Evolutionary conservation across 2,329 filamentous ascomycete species (phyloP), one percentile per base, ranked within the genome.

Genomic region (Apiospora rasikravindrae): DNA sequence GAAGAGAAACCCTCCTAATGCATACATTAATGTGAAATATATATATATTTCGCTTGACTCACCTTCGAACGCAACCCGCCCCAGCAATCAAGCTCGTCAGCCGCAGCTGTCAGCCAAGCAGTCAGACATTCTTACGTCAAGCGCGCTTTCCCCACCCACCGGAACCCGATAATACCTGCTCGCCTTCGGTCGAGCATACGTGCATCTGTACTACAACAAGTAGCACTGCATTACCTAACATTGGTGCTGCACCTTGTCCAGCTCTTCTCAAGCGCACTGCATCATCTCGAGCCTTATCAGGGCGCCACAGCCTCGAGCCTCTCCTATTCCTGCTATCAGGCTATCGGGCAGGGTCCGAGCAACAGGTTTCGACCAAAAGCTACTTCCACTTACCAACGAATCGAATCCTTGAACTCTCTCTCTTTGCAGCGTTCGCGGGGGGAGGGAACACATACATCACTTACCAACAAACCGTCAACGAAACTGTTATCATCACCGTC

Each of bases 181-280:
- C 22, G 57, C 29, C 57, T 19, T 40, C 57, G 57, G 40, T 24
- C 57, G 19, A 64, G 33, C 57, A 64, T 64, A 64, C 57, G 53
- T 61, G 53, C 53, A 33, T 57, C 51, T 33, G 24, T 19, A 57
- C 53, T 40, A 33, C 22, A 64, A 37, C 29, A n/a, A 40, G 33
- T 64, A 40, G 57, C 57, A 64, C 57, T n/a, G 33, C 57, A 64
- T 64, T 64, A 64, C 57, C 57, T 64, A 64, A 64, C n/a, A n/a
- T n/a, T n/a, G n/a, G 53, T 61, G 37, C 29, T 37, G 29, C 53
- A 61, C 53, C 22, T 37, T 37, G 37, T 37, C 37, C 37, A 37
- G 37, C 37, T 37, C 37, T 37, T 8, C 49, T 26, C 24, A 53
- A 57, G 51, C 24, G 29, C 19, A n/a, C 33, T n/a, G 19, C 45